Base-by-base conservation (phyloP, 306 rosid genomes). In the Trifolium fragiferum region DNA sequence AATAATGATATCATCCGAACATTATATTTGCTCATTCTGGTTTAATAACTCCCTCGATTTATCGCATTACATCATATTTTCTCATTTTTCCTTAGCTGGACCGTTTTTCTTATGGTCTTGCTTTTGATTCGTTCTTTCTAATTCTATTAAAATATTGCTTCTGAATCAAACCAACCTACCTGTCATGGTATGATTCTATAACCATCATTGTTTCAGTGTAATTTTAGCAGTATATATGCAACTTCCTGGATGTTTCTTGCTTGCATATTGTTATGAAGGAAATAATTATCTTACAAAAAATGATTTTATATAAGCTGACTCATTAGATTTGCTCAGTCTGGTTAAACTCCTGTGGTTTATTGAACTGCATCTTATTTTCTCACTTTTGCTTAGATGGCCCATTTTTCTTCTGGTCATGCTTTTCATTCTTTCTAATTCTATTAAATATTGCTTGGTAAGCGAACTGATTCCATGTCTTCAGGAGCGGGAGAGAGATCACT, bases 401-500 rank as follows among this genome's bases (percentile, higher is more conserved):
- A 54, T 54, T 20, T 54, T 54, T 54, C 14, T 54, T 54, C 13
- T 32, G 66, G 43, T 60, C 21, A 30, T 60, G 66, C 66, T 30
- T 32, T 60, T 30, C 43, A 15, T 60, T 27, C 20, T 32, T 60
- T 60, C 6, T 30, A 30, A 60, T 60, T 60, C 41, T 30, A 32
- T 60, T 32, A 7, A 9, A 30, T 30, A 60, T 16, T 15, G 20
- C 7, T 21, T 60, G 43, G 3, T 4, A 32, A 44, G 8, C 41
- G 37, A 13, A 2, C 54, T 63, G 27, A 40, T 47, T 80, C 44
- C 77, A 25, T 66, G 40, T 80, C 35, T 76, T 32, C 87, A 94
- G 99, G 99, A 94, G 85, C 86, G 72, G 46, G 99, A 94, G 82
- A 85, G 96, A 73, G 99, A 92, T 59, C 97, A 94, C 82, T 94